Evolutionary conservation across 345 rosid species (phyloP).

Genomic region (Murraya koenigii): DNA sequence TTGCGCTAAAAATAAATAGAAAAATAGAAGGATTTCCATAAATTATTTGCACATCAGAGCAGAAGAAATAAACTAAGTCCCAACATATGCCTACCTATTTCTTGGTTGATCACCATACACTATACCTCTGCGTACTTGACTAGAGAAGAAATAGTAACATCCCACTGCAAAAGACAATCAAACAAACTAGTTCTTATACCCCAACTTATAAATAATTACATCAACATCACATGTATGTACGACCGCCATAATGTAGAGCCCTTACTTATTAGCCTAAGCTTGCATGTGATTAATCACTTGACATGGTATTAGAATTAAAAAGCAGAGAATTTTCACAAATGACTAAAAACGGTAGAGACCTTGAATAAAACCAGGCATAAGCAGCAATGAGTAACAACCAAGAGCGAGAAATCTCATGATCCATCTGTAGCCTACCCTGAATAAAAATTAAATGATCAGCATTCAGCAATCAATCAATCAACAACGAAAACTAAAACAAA

Average conservation of each 20-base stretch:
- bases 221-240: background rate
- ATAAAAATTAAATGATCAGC: slow-evolving; percentile 47
- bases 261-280: background rate
- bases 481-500: background rate
- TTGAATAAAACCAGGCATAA: slow-evolving; percentile 95
- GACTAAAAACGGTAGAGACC: slow-evolving; percentile 39
- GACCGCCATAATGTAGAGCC: background rate
- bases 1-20: slow-evolving; percentile 6
- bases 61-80: slow-evolving; percentile 6
- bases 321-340: background rate
- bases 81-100: slow-evolving; percentile 56
- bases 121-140: slow-evolving; percentile 67
- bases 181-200: slow-evolving; percentile 31
- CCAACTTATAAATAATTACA: background rate
- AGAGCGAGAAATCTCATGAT: slow-evolving; percentile 85
- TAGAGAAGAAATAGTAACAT: slow-evolving; percentile 85
- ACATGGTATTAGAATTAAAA: background rate
- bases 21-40: slow-evolving; percentile 1
- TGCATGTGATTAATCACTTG: background rate
- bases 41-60: background rate
- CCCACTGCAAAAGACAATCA: slow-evolving; percentile 67
- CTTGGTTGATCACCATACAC: slow-evolving; percentile 92
- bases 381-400: slow-evolving; percentile 77
- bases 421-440: slow-evolving; percentile 99
- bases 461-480: background rate